phyloP scores from a whole-genome alignment of 768 basidiomycete species.

The Cyclocybe aegerita region DNA sequence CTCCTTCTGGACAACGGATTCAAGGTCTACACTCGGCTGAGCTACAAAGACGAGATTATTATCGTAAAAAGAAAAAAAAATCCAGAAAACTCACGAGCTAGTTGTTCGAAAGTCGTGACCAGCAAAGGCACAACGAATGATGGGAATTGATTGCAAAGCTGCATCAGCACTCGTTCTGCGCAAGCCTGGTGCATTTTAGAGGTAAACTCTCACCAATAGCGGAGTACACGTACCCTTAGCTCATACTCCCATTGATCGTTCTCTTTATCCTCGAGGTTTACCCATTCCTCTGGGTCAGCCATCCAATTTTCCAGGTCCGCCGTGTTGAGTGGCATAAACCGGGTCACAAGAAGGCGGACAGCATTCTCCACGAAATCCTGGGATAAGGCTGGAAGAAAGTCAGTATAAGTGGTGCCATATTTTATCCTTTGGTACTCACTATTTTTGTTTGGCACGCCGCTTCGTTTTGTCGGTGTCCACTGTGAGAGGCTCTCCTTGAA shows the following conservation, averaged over 20 bases:
- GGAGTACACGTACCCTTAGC: conserved; percentile 63
- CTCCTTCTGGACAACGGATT: conserved; percentile 74
- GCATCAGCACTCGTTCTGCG: conserved; percentile 89
- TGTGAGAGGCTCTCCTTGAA: conserved; percentile 82
- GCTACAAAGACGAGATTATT: conserved; percentile 23
- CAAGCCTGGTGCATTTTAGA: conserved; percentile 62
- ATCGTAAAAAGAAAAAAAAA: not conserved
- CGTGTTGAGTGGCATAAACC: conserved; percentile 82
- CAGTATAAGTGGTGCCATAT: not conserved
- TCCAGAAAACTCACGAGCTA: conserved; percentile 48
- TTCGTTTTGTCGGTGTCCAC: conserved; percentile 68
- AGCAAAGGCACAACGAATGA: conserved; percentile 71
- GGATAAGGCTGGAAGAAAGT: conserved; percentile 48
- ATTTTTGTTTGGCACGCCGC: conserved; percentile 58
- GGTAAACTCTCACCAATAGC: not conserved
- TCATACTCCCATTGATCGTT: conserved; percentile 94
- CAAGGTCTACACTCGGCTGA: conserved; percentile 52
- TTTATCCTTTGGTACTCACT: conserved; percentile 35
- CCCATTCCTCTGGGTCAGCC: conserved; percentile 93
- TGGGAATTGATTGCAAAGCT: conserved; percentile 68
- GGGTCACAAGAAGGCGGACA: conserved; percentile 73
- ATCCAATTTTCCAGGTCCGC: conserved; percentile 83
- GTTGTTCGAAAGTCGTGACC: conserved; percentile 53
- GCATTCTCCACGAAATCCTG: conserved; percentile 72
- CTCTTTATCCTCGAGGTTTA: conserved; percentile 85